A percentile compares a stretch with the other conserved stretches of the same genome.
Evolutionary conservation across 495 filamentous ascomycete species (phyloP).

Genomic region (Penicillium canariense): DNA sequence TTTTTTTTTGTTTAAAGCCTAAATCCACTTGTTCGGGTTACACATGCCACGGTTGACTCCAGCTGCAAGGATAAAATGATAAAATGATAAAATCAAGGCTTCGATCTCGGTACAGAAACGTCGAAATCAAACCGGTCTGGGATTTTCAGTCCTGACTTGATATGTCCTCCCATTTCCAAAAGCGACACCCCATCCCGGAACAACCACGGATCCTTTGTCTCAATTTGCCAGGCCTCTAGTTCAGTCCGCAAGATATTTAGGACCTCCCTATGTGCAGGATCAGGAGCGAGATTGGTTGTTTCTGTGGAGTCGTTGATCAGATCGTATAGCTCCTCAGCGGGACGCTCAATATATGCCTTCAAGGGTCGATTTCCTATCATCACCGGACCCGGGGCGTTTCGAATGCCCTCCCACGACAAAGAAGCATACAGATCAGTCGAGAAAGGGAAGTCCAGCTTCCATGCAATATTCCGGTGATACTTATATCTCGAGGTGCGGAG

Average conservation of each 20-base stretch:
- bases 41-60: too few species aligned
- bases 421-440: constrained; percentile 44
- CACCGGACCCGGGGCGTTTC: constrained; percentile 27
- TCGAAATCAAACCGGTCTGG: constrained; percentile 46
- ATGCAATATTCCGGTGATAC: constrained; percentile 49
- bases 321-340: constrained; percentile 44
- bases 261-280: constrained; percentile 19
- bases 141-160: constrained; percentile 31
- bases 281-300: constrained; percentile 32
- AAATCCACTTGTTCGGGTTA: too few species aligned
- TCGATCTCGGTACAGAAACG: neutral
- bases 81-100: too few species aligned
- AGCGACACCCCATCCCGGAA: constrained; percentile 38
- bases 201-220: constrained; percentile 43
- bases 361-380: constrained; percentile 36
- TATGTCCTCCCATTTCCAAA: constrained; percentile 27
- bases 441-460: constrained; percentile 46
- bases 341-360: constrained; percentile 38
- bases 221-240: constrained; percentile 38
- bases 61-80: too few species aligned
- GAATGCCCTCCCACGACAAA: constrained; percentile 42
- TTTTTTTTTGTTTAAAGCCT: too few species aligned
- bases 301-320: constrained; percentile 40
- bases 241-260: constrained; percentile 23
- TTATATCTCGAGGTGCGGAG: constrained; percentile 41